phyloP scores from a whole-genome alignment of 345 rosid genomes.

The Linum trigynum region DNA sequence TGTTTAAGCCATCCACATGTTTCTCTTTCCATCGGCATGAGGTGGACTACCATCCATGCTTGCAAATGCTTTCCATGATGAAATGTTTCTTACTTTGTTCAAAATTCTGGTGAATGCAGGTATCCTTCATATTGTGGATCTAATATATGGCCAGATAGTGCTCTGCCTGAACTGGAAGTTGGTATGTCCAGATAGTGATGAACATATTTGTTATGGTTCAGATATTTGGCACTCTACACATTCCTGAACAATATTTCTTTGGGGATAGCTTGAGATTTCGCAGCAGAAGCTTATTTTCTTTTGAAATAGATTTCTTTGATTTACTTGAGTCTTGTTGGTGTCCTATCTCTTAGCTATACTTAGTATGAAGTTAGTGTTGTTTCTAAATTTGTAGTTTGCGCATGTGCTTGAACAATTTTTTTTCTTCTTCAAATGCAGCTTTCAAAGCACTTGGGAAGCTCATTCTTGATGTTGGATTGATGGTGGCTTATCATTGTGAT shows the following conservation, averaged over 20 bases:
- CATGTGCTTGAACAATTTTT: slow-evolving; percentile 9
- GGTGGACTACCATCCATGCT: not conserved
- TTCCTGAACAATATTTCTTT: too few relatives aligned
- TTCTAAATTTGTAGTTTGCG: slow-evolving; percentile 8
- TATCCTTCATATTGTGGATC: slow-evolving; percentile 84
- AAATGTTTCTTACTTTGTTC: not conserved
- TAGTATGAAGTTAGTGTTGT: not conserved
- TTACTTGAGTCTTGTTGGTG: too few relatives aligned
- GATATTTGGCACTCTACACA: not conserved
- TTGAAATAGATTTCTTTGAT: not conserved
- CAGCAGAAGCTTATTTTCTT: not conserved
- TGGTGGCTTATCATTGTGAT: slow-evolving; percentile 87
- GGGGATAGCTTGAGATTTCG: not conserved
- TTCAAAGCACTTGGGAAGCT: slow-evolving; percentile 83
- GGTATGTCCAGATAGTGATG: slow-evolving; percentile 33
- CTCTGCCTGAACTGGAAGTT: slow-evolving; percentile 74
- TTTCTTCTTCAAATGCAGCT: slow-evolving; percentile 27
- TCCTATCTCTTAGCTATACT: too few relatives aligned
- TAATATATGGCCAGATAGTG: slow-evolving; percentile 72
- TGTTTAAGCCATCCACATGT: not conserved
- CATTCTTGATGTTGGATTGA: slow-evolving; percentile 65
- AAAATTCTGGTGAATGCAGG: slow-evolving; percentile 24
- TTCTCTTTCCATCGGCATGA: not conserved
- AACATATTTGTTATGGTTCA: not conserved
- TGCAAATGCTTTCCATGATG: not conserved